A percentile compares a stretch with the other conserved stretches of the same genome.
These are phyloP conservation scores for Epichloe bromicola DNA, from an alignment of 2,329 filamentous ascomycete genomes.

Conservation along the genomic window DNA sequence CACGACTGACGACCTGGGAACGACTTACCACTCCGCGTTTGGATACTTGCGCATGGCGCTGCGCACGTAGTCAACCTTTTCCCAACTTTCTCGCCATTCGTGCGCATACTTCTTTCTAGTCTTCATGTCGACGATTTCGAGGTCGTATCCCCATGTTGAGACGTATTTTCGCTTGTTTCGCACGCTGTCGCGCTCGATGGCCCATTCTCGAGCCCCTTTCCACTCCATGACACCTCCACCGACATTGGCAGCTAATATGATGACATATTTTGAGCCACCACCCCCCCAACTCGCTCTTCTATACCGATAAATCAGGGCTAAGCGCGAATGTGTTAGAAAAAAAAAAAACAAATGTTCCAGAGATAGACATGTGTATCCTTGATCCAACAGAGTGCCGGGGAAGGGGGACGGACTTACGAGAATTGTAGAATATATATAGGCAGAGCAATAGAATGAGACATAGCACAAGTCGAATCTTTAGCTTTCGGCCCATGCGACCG, in stretches of 20 bases:
- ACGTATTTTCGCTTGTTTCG: slow-evolving; percentile 90
- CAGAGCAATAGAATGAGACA: slow-evolving; percentile 46
- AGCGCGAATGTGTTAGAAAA: neutral
- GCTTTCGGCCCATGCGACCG: slow-evolving; percentile 46
- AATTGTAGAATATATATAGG: slow-evolving; percentile 55
- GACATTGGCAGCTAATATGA: slow-evolving; percentile 85
- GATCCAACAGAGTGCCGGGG: neutral
- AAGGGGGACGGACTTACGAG: slow-evolving; percentile 47
- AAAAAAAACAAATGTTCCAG: neutral
- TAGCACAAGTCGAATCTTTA: slow-evolving; percentile 50
- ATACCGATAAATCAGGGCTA: slow-evolving; percentile 48
- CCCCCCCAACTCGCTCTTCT: slow-evolving; percentile 62
- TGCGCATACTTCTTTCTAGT: slow-evolving; percentile 98
- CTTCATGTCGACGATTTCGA: slow-evolving; percentile 97
- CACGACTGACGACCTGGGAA: no score
- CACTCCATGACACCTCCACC: slow-evolving; percentile 98
- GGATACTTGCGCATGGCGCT: slow-evolving; percentile 87
- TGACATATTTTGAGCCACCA: slow-evolving; percentile 80
- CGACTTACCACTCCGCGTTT: slow-evolving; percentile 77
- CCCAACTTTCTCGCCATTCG: slow-evolving; percentile 98
- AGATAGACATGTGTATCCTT: neutral
- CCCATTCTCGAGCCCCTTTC: slow-evolving; percentile 97
- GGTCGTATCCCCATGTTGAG: slow-evolving; percentile 78
- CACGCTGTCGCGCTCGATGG: slow-evolving; percentile 90
- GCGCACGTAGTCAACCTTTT: slow-evolving; percentile 91